Conservation (phyloP, 129 eudicot genomes). For the Pulicaria dysenterica region DNA sequence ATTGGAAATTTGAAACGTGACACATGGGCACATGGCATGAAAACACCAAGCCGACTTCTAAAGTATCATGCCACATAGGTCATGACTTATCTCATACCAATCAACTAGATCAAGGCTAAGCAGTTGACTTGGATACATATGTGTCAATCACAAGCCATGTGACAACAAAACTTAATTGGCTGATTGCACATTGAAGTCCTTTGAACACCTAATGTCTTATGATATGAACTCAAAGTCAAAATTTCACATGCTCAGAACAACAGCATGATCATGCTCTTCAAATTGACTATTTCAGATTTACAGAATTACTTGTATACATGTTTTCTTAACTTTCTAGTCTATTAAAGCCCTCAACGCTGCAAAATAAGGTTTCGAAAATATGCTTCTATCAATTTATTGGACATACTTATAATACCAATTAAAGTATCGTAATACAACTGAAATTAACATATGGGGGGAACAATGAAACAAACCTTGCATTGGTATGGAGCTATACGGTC, state of each 20-base stretch:
- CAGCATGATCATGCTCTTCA: background rate
- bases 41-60: background rate
- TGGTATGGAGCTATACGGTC: background rate
- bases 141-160: background rate
- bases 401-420: background rate
- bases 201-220: background rate
- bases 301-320: background rate
- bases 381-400: background rate
- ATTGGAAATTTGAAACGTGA: background rate
- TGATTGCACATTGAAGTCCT: background rate
- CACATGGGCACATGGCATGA: background rate
- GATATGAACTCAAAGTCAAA: background rate
- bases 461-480: background rate
- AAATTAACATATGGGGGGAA: background rate
- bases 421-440: background rate
- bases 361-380: too few species aligned
- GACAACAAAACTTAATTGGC: background rate
- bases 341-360: too few species aligned
- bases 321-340: background rate
- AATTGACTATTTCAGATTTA: background rate
- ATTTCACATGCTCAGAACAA: background rate
- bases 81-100: background rate
- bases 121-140: background rate
- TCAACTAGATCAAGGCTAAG: background rate
- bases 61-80: slow-evolving; percentile 5